Evolutionary conservation across 139 green algal genomes (phyloP), one percentile per base, ranked within the genome.

Genomic region (Auxenochlorella pyrenoidosa): DNA sequence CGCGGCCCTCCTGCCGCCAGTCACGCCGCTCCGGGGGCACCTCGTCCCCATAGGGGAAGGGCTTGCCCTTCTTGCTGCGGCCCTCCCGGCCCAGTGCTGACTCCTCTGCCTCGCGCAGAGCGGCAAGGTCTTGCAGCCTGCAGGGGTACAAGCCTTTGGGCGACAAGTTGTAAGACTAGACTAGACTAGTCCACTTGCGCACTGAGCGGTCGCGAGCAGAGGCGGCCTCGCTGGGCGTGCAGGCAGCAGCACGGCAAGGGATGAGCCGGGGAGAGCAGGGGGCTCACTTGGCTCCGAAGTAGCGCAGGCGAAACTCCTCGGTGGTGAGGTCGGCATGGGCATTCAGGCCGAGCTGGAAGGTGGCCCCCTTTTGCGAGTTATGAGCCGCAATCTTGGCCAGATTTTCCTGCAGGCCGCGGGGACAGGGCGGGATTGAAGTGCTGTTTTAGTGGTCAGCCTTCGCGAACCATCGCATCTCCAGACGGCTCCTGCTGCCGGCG

Each of bases 291-390:
- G 34, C 51, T 0, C 85, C 85, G 79, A 88, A 88, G 76, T 88
- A 88, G 43, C 43, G 60, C 75, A 73, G 43, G 13, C 59, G 41
- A 44, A 88, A 88, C 44, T 88, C 85, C 24, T 88, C 85, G 5
- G 85, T 79, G 2, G 85, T 85, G 43, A 88, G 75, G 75, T 88
- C 85, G n/a, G 85, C 85, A n/a, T 88, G 84, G 19, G 59, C 60
- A 34, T 88, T 88, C 21, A 88, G 75, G 32, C 85, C 85, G 5
- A 88, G 75, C 18, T 21, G 44, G 85, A 68, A 84, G 3, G 54
- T 58, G 1, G 43, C 60, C 15, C 41, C 75, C 41, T 59, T 80
- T n/a, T 43, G 60, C 1, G 75, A 40, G 30, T 84, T 78, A 75
- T 84, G 85, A 8, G 60, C 60, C 24, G 5, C n/a, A 18, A 88